phyloP scores from a whole-genome alignment of 306 rosid species.

The Elaeagnus macrophylla region DNA sequence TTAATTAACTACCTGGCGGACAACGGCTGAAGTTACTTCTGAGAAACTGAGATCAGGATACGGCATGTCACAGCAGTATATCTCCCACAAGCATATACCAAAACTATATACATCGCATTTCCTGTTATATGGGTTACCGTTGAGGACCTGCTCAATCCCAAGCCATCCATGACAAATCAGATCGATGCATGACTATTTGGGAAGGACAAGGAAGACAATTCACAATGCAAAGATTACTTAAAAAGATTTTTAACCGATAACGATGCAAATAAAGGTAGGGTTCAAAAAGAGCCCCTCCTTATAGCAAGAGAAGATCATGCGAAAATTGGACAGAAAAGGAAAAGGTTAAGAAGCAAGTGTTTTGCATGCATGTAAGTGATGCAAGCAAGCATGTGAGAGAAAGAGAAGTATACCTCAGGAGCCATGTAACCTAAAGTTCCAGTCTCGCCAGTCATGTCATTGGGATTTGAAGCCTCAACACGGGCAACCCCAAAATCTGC shows the following conservation, averaged over 20 bases:
- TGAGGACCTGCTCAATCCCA: conserved; percentile 55
- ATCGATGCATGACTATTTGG: too few relatives aligned
- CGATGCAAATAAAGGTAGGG: too few relatives aligned
- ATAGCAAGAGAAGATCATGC: too few relatives aligned
- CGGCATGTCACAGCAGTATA: conserved; percentile 98
- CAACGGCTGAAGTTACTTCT: conserved; percentile 92
- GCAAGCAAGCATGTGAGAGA: background rate
- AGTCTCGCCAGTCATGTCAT: conserved; percentile 99
- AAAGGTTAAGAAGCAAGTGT: background rate
- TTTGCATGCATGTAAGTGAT: too few relatives aligned
- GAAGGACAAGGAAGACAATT: too few relatives aligned
- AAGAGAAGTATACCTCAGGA: conserved; percentile 59
- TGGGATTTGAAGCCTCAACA: conserved; percentile 97
- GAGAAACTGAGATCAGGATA: conserved; percentile 96
- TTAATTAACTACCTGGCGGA: conserved; percentile 62
- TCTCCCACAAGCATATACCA: conserved; percentile 95
- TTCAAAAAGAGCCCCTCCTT: too few relatives aligned
- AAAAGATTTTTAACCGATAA: too few relatives aligned
- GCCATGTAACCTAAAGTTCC: conserved; percentile 99
- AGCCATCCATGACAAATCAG: conserved; percentile 21
- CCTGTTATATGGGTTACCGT: conserved; percentile 94
- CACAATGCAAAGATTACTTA: too few relatives aligned
- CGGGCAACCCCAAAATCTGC: conserved; percentile 99
- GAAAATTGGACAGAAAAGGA: background rate
- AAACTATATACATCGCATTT: conserved; percentile 96